These are phyloP conservation scores for Capsella bursapastoris DNA, from an alignment of 345 rosid species.

Conservation along the genomic window DNA sequence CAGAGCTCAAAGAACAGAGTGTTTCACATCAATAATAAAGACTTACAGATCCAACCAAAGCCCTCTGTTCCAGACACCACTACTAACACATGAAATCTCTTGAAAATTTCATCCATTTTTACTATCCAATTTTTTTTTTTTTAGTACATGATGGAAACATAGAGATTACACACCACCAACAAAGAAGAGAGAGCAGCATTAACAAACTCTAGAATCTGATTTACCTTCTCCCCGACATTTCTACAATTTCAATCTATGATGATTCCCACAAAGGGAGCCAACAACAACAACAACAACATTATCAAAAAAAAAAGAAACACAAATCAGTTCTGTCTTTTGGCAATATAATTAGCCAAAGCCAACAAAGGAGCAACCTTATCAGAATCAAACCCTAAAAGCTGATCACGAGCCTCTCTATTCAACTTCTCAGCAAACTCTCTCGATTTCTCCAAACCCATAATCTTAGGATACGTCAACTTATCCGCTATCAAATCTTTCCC, in stretches of 20 bases:
- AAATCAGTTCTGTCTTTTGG: slow-evolving; percentile 71
- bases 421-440: slow-evolving; percentile 71
- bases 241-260: slow-evolving; percentile 15
- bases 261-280: neutral
- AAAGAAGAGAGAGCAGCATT: neutral
- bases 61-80: neutral
- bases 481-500: slow-evolving; percentile 94
- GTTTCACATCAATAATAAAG: neutral
- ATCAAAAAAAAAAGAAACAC: neutral
- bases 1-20: neutral
- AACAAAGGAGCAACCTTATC: slow-evolving; percentile 80
- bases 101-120: neutral
- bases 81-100: neutral
- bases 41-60: neutral
- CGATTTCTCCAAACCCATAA: slow-evolving; percentile 83
- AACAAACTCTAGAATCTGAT: slow-evolving; percentile 15
- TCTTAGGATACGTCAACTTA: slow-evolving; percentile 78
- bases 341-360: slow-evolving; percentile 89
- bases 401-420: slow-evolving; percentile 69
- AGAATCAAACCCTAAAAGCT: slow-evolving; percentile 66
- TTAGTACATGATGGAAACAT: slow-evolving; percentile 15
- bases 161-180: slow-evolving; percentile 11
- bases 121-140: neutral
- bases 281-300: neutral
- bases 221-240: neutral